Evolutionary conservation across 2,329 filamentous ascomycete species (phyloP).

Genomic region (Aspergillus floridensis): DNA sequence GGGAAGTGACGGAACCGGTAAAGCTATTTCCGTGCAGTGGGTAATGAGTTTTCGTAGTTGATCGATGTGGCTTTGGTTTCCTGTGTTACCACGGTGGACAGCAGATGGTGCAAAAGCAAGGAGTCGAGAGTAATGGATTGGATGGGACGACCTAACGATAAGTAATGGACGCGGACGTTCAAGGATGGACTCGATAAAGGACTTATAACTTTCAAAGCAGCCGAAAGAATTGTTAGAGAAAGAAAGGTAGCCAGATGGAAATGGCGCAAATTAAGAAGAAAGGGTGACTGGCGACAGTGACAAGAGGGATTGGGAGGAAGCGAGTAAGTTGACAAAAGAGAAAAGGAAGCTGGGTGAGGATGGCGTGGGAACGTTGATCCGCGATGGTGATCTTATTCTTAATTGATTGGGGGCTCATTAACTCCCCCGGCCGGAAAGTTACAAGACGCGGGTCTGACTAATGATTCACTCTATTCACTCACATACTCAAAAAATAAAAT

Average conservation of each 20-base stretch:
- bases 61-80: background rate
- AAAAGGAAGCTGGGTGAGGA: constrained; percentile 6
- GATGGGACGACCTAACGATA: background rate
- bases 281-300: too few species aligned
- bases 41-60: background rate
- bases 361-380: constrained; percentile 10
- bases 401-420: background rate
- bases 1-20: background rate
- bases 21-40: background rate
- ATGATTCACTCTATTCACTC: background rate
- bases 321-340: background rate
- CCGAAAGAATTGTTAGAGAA: background rate
- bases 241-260: too few species aligned
- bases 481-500: too few species aligned
- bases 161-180: background rate
- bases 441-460: constrained; percentile 2
- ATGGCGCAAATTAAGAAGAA: too few species aligned
- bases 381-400: background rate
- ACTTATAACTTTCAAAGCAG: constrained; percentile 3
- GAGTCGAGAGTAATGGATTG: background rate
- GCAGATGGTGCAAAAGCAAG: background rate
- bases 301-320: background rate
- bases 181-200: background rate
- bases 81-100: background rate
- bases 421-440: background rate